A percentile compares a stretch with the other conserved stretches of the same genome.
These are phyloP conservation scores for Yarrowia sp. DNA, from an alignment of 805 yeast species.

Conservation along the genomic window DNA sequence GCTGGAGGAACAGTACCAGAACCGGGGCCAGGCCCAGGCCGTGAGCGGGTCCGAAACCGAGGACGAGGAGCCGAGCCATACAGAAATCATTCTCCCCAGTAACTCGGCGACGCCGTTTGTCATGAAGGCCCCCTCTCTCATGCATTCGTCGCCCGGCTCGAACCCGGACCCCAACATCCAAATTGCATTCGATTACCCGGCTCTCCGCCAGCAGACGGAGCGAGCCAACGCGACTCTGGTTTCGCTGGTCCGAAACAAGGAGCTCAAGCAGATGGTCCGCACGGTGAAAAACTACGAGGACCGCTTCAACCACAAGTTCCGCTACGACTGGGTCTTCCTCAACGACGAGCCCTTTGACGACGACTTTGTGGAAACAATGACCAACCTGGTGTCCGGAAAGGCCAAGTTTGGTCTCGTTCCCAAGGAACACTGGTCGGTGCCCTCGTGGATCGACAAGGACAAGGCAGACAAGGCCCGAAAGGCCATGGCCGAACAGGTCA, in stretches of 20 bases:
- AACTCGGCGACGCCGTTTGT: constrained; percentile 33
- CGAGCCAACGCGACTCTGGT: constrained; percentile 66
- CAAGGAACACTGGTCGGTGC: constrained; percentile 71
- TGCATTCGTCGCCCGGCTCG: constrained; percentile 35
- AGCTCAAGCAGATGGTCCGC: constrained; percentile 61
- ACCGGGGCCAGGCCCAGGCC: constrained; percentile 37
- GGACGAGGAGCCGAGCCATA: constrained; percentile 29
- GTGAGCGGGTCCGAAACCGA: constrained; percentile 21
- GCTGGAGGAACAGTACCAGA: constrained; percentile 35
- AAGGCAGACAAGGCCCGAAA: constrained; percentile 57
- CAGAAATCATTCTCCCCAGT: constrained; percentile 22
- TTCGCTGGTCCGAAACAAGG: constrained; percentile 73
- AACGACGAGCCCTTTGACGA: constrained; percentile 70
- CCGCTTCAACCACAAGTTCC: constrained; percentile 65
- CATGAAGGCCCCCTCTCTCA: constrained; percentile 35
- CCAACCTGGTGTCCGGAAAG: constrained; percentile 62
- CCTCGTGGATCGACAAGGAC: constrained; percentile 65
- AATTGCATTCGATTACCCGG: constrained; percentile 35
- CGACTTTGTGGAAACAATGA: constrained; percentile 60
- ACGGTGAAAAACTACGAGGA: constrained; percentile 70
- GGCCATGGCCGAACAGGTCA: constrained; percentile 55
- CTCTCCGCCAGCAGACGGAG: constrained; percentile 27
- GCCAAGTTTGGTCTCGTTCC: constrained; percentile 70
- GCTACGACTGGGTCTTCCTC: constrained; percentile 81
- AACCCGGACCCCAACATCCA: constrained; percentile 36